A percentile compares a stretch with the other conserved stretches of the same genome.
phyloP scores from a whole-genome alignment of 352 stramenopile species.

The Achlya hypogyna region DNA sequence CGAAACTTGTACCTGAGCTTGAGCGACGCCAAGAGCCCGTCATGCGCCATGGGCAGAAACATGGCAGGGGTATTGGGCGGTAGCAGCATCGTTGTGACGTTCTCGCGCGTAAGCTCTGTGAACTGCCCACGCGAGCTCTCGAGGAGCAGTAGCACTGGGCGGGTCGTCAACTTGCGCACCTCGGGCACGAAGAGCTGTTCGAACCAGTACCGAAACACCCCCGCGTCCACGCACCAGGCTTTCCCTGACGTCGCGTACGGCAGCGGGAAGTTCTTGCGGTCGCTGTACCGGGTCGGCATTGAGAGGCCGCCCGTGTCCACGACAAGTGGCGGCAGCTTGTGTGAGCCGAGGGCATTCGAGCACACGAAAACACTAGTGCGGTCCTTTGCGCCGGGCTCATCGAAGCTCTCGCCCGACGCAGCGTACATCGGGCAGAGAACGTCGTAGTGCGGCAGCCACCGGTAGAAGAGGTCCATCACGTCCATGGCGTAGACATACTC shows the following conservation, averaged over 20 bases:
- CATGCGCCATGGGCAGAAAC: neutral
- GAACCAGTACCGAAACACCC: neutral
- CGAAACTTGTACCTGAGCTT: neutral
- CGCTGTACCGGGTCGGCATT: neutral
- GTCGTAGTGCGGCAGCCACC: neutral
- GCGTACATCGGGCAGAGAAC: neutral
- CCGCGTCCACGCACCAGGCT: neutral
- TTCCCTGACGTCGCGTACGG: neutral
- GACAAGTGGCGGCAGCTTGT: slow-evolving; percentile 2
- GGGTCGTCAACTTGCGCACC: neutral
- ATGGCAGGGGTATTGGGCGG: neutral
- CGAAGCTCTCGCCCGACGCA: neutral
- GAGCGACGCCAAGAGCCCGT: neutral
- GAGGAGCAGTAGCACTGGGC: neutral
- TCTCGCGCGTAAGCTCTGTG: neutral
- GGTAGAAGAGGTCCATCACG: neutral
- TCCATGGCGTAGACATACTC: neutral
- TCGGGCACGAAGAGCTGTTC: neutral
- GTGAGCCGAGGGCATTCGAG: neutral
- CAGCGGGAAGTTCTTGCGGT: neutral
- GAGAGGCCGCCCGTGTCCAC: neutral
- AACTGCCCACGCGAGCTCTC: neutral
- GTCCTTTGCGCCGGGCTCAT: neutral
- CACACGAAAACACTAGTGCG: neutral
- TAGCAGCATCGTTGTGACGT: neutral